Base-by-base conservation (phyloP, 192 early-diverging fungal genomes). In the Rhizophagus sp. region DNA sequence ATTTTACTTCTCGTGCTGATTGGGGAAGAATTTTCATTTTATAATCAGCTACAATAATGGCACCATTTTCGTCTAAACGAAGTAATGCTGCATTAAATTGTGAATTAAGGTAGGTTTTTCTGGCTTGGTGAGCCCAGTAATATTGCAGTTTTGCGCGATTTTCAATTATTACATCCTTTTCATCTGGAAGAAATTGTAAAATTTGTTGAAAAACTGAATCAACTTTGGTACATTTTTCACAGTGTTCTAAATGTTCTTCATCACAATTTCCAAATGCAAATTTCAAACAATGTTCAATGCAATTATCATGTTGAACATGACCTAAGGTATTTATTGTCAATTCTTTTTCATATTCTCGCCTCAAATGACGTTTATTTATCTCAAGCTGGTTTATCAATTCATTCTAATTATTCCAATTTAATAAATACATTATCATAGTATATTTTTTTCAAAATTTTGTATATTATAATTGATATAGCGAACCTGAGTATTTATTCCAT, bases 11-110 rank as follows among this genome's bases (percentile, higher is more conserved):
- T 47, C 10, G 12, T 24, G 69, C 47, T 71, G 19, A 49, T 71
- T 71, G 33, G 3, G 47, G 15, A 22, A 71, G 13, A 49, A 71
- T 71, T 49, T 71, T 49, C 69, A 71, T 71, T 49, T 71, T 71
- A 71, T 71, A 71, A 44, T 71, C 47, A 24, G 33, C 24, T 41
- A 71, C 49, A 49, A 71, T 49, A 49, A 71, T 71, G 15, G 69
- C 47, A 47, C 8, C n/a, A 11, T 71, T 49, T 71, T 49, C 6
- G 13, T 71, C 69, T 5, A 71, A 25, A 49, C 2, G 3, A 47
- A 49, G 36, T 25, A 71, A 71, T 10, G 6, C 13, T 41, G 47
- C 69, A 49, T 71, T 71, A 71, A 49, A 71, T 71, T 49, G 47
- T 49, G 36, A 10, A 49, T 71, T 71, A 3, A 71, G 41, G 19